phyloP scores from a whole-genome alignment of 1,284 basidiomycete genomes.

The Trametes versicolor region DNA sequence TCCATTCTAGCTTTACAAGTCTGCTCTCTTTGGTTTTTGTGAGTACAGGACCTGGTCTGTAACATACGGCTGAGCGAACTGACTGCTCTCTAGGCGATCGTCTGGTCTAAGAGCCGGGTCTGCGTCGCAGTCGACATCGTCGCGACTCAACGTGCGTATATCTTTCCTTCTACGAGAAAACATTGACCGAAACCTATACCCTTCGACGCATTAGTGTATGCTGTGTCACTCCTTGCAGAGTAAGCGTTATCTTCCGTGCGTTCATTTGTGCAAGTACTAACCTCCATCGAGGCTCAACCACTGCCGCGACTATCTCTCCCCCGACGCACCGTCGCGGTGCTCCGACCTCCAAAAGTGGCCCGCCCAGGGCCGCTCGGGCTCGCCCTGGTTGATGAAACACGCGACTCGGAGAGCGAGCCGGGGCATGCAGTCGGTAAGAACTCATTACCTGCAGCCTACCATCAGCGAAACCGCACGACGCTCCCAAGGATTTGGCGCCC shows the following conservation, averaged over 20 bases:
- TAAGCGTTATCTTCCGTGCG: not conserved
- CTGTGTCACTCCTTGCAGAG: slow-evolving; percentile 16
- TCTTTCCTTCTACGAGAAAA: not conserved
- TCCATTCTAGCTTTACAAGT: slow-evolving; percentile 7
- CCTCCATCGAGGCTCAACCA: slow-evolving; percentile 5
- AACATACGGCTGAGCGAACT: not conserved
- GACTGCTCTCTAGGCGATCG: slow-evolving; percentile 5
- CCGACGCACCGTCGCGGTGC: not conserved
- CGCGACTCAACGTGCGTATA: slow-evolving; percentile 19
- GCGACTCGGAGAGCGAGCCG: not conserved
- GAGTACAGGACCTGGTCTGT: not conserved
- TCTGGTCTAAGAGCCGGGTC: slow-evolving; percentile 5
- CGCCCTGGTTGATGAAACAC: not conserved
- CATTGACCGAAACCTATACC: not conserved
- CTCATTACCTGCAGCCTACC: not conserved
- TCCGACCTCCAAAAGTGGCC: not conserved
- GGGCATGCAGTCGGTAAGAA: slow-evolving; percentile 14
- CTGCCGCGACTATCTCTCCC: not conserved
- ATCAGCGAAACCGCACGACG: too few species aligned
- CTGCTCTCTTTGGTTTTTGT: slow-evolving; percentile 20
- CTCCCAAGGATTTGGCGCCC: too few species aligned
- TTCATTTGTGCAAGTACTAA: too few species aligned
- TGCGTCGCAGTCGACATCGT: slow-evolving; percentile 19
- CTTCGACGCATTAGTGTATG: slow-evolving; percentile 6
- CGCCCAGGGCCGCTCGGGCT: not conserved